Evolutionary conservation across 176 grass and related monocot genomes (phyloP).

Genomic region (Secale cereale): DNA sequence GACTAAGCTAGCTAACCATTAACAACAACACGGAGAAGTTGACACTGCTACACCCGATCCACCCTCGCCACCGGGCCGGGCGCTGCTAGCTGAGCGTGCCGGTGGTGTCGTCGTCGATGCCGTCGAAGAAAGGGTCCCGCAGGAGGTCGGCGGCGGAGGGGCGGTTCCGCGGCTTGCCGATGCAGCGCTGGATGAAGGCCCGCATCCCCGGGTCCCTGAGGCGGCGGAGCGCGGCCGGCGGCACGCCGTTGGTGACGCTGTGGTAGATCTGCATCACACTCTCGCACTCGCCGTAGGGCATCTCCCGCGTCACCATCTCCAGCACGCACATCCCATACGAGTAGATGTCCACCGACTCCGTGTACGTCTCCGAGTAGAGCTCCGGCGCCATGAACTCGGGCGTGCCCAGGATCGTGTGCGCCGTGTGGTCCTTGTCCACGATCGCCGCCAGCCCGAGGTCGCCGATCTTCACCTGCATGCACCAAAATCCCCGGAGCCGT

Average conservation of each 20-base stretch:
- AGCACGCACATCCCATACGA: conserved; percentile 95
- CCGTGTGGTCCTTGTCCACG: conserved; percentile 75
- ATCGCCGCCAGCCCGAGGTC: conserved; percentile 91
- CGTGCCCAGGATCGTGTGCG: conserved; percentile 85
- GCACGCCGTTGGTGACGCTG: conserved; percentile 50
- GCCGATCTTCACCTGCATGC: conserved; percentile 85
- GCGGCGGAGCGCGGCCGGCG: conserved; percentile 49
- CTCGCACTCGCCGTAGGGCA: conserved; percentile 84
- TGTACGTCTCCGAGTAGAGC: conserved; percentile 91
- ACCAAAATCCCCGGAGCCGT: neutral
- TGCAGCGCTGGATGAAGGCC: conserved; percentile 79
- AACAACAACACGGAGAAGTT: neutral
- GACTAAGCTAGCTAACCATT: neutral
- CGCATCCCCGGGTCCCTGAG: conserved; percentile 65
- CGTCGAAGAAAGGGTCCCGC: conserved; percentile 68
- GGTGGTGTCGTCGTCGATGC: conserved; percentile 44
- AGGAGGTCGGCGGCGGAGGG: conserved; percentile 77
- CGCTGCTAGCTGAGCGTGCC: conserved; percentile 11
- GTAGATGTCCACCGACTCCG: conserved; percentile 97
- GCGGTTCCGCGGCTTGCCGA: conserved; percentile 54
- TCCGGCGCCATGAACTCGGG: conserved; percentile 99
- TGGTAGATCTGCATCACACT: conserved; percentile 76
- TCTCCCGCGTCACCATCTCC: conserved; percentile 94
- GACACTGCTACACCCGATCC: neutral
- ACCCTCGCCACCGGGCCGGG: neutral